Percentiles rank a stretch among this genome's conserved stretches.
Conservation (phyloP, 495 filamentous ascomycete genomes). For the Tuber magnatum region DNA sequence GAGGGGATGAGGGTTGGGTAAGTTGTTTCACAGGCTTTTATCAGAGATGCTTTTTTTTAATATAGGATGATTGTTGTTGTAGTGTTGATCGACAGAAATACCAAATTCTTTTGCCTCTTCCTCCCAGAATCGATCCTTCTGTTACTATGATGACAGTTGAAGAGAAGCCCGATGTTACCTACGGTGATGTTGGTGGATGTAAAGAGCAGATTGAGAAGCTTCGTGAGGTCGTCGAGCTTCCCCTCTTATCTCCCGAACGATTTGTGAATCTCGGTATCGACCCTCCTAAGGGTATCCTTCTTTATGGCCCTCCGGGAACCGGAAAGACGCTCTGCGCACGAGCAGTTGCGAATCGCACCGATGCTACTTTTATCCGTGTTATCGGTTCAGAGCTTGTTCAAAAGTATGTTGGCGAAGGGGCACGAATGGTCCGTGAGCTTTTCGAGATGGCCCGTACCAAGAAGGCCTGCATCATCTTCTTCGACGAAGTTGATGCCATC, state of each 20-base stretch:
- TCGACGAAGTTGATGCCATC: conserved; percentile 97
- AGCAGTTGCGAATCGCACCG: conserved; percentile 93
- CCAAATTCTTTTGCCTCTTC: conserved; percentile 93
- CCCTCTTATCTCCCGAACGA: conserved; percentile 86
- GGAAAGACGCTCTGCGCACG: conserved; percentile 97
- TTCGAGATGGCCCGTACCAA: conserved; percentile 99
- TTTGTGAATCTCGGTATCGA: conserved; percentile 98
- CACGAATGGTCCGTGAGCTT: conserved; percentile 93
- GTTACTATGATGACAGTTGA: conserved; percentile 99
- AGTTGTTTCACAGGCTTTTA: conserved; percentile 28
- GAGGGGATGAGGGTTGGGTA: conserved; percentile 96
- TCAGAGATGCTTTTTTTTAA: neutral
- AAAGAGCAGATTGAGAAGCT: conserved; percentile 99
- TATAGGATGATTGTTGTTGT: conserved; percentile 11
- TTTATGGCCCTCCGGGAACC: conserved; percentile 94
- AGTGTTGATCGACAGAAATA: conserved; percentile 98
- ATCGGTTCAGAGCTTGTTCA: conserved; percentile 96
- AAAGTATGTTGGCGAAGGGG: conserved; percentile 97
- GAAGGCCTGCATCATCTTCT: conserved; percentile 99
- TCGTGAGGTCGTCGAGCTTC: conserved; percentile 97
- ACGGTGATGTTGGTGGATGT: conserved; percentile 96
- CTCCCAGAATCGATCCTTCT: conserved; percentile 96
- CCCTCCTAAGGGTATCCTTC: conserved; percentile 91
- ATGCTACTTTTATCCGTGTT: conserved; percentile 97
- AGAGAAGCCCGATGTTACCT: conserved; percentile 98